A percentile compares a stretch with the other conserved stretches of the same genome.
These are phyloP conservation scores for Penicillium frequentans DNA, from an alignment of 2,329 filamentous ascomycete genomes.

Conservation along the genomic window DNA sequence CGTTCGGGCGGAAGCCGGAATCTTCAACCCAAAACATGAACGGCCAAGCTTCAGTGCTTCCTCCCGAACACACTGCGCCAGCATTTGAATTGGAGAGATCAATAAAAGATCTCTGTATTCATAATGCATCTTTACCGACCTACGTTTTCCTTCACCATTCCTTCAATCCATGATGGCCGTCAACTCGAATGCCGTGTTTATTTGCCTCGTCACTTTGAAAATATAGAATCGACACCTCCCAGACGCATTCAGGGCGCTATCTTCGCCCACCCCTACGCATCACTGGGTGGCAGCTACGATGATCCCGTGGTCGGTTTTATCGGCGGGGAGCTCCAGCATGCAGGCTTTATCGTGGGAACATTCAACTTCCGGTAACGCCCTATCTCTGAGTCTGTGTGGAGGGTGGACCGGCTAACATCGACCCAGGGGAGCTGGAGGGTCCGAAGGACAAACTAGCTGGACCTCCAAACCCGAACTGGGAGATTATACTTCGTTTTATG, in stretches of 20 bases:
- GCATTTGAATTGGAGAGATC: not conserved
- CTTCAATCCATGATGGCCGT: slow-evolving; percentile 77
- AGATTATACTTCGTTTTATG: slow-evolving; percentile 82
- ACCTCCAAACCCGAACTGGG: slow-evolving; percentile 74
- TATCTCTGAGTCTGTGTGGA: not conserved
- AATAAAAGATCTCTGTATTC: not conserved
- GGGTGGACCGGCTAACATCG: not conserved
- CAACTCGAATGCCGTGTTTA: slow-evolving; percentile 81
- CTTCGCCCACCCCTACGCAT: slow-evolving; percentile 87
- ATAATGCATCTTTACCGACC: slow-evolving; percentile 35
- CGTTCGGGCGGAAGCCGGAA: not conserved
- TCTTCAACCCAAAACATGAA: not conserved
- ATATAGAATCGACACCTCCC: slow-evolving; percentile 17
- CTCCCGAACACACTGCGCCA: not conserved
- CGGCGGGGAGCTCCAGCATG: slow-evolving; percentile 63
- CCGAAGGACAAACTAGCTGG: slow-evolving; percentile 82
- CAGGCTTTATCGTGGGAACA: slow-evolving; percentile 75
- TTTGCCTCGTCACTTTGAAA: slow-evolving; percentile 54
- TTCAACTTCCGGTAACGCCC: slow-evolving; percentile 76
- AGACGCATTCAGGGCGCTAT: slow-evolving; percentile 58
- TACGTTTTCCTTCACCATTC: slow-evolving; percentile 68
- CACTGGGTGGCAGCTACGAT: slow-evolving; percentile 81
- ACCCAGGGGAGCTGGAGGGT: slow-evolving; percentile 72
- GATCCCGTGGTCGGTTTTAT: slow-evolving; percentile 74
- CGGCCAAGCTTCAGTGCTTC: not conserved